Base-by-base conservation (phyloP, 2,329 filamentous ascomycete genomes). In the Hysterium pulicare region DNA sequence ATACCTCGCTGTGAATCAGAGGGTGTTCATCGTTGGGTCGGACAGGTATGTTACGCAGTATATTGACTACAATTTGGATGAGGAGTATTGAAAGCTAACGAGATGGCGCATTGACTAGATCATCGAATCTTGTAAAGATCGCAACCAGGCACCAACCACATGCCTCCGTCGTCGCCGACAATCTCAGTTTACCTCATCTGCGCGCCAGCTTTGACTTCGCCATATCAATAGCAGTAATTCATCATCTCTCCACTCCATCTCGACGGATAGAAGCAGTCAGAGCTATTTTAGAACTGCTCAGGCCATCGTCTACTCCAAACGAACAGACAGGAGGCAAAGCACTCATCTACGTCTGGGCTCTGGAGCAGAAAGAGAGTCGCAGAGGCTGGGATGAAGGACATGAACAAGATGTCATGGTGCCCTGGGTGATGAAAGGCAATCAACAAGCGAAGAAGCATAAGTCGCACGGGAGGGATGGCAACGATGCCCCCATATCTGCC, bases 201-300 rank as follows among this genome's bases (percentile, higher is more conserved):
- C 45, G 55, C 6, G 46, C 63, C 51, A 49, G 72, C 57, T 86
- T 87, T 62, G 91, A 97, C 68, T 97, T 97, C 64, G 90, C 82
- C 44, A 93, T 97, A 52, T 93, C 86, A 58, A 90, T 98, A 58
- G 93, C 93, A 36, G 93, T 97, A 9, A 75, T 97, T 23, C 93
- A 97, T 70, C 93, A 98, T 71, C 74, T 97, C 40, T 94, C 89
- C 11, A 95, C 90, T 5, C 73, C 75, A 9, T 76, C 75, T 38
- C 77, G 93, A 43, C 79, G 93, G 38, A 71, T 85, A 26, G 82
- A 85, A 49, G 90, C 87, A 21, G 79, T 97, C 15, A 70, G 72
- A 36, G 77, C 79, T 31, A 79, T 97, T 37, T 71, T 97, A 51
- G 76, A 79, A 38, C 83, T 83, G 37, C 71, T 95, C 41, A 72